Evolutionary conservation across 2,329 filamentous ascomycete species (phyloP), one percentile per base, ranked within the genome.

Genomic region (Fusarium sp.): DNA sequence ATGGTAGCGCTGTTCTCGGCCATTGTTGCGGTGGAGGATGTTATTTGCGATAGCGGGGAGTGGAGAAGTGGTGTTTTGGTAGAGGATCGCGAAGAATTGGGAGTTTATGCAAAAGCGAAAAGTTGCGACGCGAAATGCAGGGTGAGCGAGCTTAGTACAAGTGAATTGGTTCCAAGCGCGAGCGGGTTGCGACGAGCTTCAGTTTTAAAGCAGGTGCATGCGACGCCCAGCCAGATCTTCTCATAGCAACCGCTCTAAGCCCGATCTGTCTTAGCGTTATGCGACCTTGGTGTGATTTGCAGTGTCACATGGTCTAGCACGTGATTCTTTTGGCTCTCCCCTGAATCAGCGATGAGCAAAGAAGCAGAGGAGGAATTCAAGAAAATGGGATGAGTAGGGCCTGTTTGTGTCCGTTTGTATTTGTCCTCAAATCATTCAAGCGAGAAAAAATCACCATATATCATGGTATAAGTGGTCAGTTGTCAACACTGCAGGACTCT

Each of bases 1-100:
- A 83, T 78, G 68, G 83, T 83, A 72, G 81, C 77, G 70, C 81
- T 80, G 81, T 85, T 86, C 71, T 84, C 81, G 75, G 84, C 80
- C 84, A 88, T 85, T 73, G 59, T 74, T 65, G 61, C 61, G 63
- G 59, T 65, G 25, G 23, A 25, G 6, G 25, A 25, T 14, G 16
- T 50, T 65, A 23, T 49, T 56, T 25, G 29, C 8, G 23, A 36
- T 54, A 38, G 23, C 18, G 56, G 53, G 29, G 33, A 40, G 34
- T 31, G 63, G 56, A 60, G 56, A 58, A n/a, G 53, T 29, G 61
- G 38, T 50, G 34, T 38, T 57, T 57, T 58, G 34, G 66, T 60
- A 59, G 53, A 59, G 61, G 53, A 58, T 58, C 44, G 61, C 56
- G 51, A 62, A 51, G 61, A 62, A 67, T 63, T 69, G 62, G 49